These are phyloP conservation scores for Hyaloscypha variabilis DNA, from an alignment of 495 filamentous ascomycete species.

Conservation along the genomic window DNA sequence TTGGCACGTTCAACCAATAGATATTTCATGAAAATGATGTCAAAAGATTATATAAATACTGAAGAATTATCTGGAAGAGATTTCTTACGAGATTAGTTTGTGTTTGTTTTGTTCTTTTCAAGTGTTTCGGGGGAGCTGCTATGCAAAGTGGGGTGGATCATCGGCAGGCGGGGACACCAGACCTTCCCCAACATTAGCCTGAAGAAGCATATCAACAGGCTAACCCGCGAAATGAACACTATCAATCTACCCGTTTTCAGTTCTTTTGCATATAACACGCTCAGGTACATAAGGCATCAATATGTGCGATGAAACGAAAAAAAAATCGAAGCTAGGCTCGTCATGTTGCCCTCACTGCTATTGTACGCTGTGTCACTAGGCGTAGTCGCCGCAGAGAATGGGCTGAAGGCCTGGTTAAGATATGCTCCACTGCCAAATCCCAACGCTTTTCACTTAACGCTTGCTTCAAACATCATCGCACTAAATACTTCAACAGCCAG, in stretches of 20 bases:
- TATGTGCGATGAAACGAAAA: background rate
- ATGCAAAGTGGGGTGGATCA: no score
- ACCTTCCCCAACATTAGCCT: background rate
- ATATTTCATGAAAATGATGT: no score
- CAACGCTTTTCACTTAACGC: conserved; percentile 32
- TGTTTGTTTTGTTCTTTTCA: no score
- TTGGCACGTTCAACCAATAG: no score
- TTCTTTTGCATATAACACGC: background rate
- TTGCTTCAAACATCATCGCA: conserved; percentile 55
- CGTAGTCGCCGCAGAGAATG: conserved; percentile 51
- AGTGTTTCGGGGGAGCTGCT: no score
- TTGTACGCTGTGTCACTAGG: background rate
- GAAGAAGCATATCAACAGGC: background rate
- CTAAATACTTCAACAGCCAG: conserved; percentile 53
- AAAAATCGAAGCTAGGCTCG: background rate
- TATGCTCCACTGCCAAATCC: conserved; percentile 58
- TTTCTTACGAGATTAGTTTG: no score
- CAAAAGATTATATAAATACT: no score
- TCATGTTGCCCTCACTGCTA: background rate
- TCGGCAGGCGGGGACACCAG: background rate
- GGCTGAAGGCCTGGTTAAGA: conserved; percentile 64
- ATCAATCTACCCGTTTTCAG: background rate
- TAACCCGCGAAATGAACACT: background rate
- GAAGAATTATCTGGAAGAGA: no score
- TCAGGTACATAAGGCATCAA: background rate